Conservation (phyloP, 192 early-diverging fungal species). For the Backusella circina region DNA sequence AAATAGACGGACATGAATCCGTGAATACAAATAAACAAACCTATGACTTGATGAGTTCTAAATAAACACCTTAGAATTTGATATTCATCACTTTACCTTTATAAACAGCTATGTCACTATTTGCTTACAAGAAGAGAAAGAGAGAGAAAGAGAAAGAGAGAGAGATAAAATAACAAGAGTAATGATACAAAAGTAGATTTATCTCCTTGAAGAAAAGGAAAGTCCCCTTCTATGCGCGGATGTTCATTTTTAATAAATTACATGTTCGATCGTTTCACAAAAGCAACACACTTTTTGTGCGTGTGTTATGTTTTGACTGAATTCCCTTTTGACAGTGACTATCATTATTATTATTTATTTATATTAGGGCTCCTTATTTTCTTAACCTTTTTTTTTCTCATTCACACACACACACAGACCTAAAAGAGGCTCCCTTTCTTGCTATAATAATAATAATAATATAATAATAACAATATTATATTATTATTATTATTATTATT, state of each 20-base stretch:
- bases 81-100: background rate
- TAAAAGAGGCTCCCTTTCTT: background rate
- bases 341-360: slow-evolving; percentile 5
- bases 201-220: background rate
- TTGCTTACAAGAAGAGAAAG: background rate
- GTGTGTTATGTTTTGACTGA: background rate
- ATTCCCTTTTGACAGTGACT: background rate
- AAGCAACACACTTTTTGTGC: background rate
- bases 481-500: background rate
- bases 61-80: background rate
- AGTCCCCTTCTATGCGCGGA: background rate
- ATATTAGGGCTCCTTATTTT: background rate
- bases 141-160: background rate
- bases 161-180: background rate
- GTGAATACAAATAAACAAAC: background rate
- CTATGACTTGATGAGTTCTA: background rate
- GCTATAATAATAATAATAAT: background rate
- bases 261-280: background rate
- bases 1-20: background rate
- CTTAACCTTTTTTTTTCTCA: background rate
- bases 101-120: background rate
- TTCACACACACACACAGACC: slow-evolving; percentile 1
- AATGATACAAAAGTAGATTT: background rate
- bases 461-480: background rate
- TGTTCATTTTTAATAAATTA: background rate